Evolutionary conservation across 1,284 basidiomycete species (phyloP), one percentile per base, ranked within the genome.

Genomic region (Amylostereum areolatum): DNA sequence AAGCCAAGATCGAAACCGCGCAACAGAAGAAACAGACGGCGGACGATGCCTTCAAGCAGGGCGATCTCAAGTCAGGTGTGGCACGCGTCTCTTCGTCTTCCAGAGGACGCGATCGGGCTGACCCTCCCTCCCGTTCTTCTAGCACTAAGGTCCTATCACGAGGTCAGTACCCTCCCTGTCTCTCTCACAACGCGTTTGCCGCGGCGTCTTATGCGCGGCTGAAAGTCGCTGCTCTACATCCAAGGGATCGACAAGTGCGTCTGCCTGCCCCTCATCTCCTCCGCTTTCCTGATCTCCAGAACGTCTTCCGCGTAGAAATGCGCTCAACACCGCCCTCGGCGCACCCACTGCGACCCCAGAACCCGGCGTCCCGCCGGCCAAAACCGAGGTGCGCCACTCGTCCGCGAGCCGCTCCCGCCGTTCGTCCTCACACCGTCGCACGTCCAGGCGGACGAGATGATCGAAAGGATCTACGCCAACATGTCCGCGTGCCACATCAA

Each of bases 401-500:
- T 32, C 28, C 31, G 31, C 39, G 34, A 25, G 29, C 41, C 25
- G 11, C 39, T 31, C 9, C 10, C 44, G n/a, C 27, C 41, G 42
- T 41, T 25, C 29, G 28, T 34, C 25, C 43, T 41, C 18, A 39
- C 29, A 37, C 27, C n/a, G 27, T 47, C 8, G 28, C 24, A 27
- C 37, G 12, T 28, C 33, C 51, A 91, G 89, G 73, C 80, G 10
- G 87, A 91, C 61, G 70, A 81, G 24, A 72, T 89, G 40, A 62
- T 88, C 28, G 87, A 86, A 65, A 91, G 87, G 68, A 80, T 90
- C 39, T 87, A 91, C 56, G 77, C 83, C 3, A 91, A 90, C 52
- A 85, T 87, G 84, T 78, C 83, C 3, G 85, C 85, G 3, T 89
- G 85, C 57, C 85, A 91, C 61, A 67, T 91, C 56, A 89, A 86